Conservation (phyloP, 768 basidiomycete species). For the Mrakia blollopis region DNA sequence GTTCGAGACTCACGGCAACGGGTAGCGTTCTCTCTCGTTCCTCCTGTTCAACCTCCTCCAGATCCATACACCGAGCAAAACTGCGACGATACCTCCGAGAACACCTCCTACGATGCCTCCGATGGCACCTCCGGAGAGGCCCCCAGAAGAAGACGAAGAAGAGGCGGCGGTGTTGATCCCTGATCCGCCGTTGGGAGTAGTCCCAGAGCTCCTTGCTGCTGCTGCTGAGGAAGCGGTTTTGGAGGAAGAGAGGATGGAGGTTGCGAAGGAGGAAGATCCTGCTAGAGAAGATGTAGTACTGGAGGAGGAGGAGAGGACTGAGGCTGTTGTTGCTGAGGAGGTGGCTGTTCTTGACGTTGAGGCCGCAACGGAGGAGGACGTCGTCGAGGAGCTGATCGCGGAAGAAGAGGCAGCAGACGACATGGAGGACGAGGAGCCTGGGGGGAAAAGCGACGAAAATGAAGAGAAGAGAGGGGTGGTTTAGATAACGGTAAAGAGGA, state of each 20-base stretch:
- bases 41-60: not conserved
- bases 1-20: slow-evolving; percentile 1
- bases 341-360: not conserved
- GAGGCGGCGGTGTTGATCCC: not conserved
- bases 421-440: too few relatives aligned
- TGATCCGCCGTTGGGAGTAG: not conserved
- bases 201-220: not conserved
- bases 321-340: not conserved
- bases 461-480: too few relatives aligned
- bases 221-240: not conserved
- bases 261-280: not conserved
- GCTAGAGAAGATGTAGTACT: not conserved
- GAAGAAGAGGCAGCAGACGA: not conserved
- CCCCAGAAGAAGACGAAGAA: not conserved
- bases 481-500: too few relatives aligned
- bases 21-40: slow-evolving; percentile 5
- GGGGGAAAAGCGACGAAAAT: too few relatives aligned
- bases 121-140: not conserved
- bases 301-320: too few relatives aligned
- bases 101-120: slow-evolving; percentile 16
- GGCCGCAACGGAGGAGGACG: not conserved
- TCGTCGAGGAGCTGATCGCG: not conserved
- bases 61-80: not conserved
- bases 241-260: not conserved
- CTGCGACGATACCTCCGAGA: not conserved